A percentile compares a stretch with the other conserved stretches of the same genome.
Conservation (phyloP, 1,139 yeast genomes). For the Arxiozyma bovina region DNA sequence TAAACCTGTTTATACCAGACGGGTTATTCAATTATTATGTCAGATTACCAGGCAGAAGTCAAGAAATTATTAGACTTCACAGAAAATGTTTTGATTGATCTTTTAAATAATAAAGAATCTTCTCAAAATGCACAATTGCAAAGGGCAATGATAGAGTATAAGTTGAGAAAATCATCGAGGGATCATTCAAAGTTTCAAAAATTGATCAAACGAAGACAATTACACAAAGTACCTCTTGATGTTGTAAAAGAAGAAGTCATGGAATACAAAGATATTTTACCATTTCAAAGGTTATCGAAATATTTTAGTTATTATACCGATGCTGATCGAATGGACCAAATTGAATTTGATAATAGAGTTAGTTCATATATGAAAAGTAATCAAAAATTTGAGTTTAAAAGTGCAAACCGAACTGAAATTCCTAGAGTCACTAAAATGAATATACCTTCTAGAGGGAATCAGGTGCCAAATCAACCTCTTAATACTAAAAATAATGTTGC, state of each 20-base stretch:
- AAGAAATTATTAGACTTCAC: slow-evolving; percentile 11
- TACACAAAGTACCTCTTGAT: not conserved
- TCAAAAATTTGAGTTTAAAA: not conserved
- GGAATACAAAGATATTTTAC: not conserved
- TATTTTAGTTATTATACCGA: not conserved
- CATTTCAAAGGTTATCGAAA: not conserved
- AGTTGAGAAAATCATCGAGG: slow-evolving; percentile 2
- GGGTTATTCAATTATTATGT: not conserved
- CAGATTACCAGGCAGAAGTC: slow-evolving; percentile 11
- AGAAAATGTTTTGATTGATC: slow-evolving; percentile 1
- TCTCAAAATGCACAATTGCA: not conserved
- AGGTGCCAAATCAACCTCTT: not conserved
- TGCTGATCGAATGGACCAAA: not conserved
- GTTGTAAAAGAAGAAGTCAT: not conserved
- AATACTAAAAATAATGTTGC: not conserved
- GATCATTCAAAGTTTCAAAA: not conserved
- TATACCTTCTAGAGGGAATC: not conserved
- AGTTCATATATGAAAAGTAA: not conserved
- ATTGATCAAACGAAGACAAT: not conserved
- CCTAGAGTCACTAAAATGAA: not conserved
- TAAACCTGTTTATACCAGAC: too few relatives aligned
- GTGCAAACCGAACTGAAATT: not conserved
- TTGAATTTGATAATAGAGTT: not conserved
- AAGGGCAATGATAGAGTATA: slow-evolving; percentile 5
- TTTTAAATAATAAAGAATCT: not conserved